Evolutionary conservation across 163 green algal genomes (phyloP).

Genomic region (Chlamydomonas reinhardtii): DNA sequence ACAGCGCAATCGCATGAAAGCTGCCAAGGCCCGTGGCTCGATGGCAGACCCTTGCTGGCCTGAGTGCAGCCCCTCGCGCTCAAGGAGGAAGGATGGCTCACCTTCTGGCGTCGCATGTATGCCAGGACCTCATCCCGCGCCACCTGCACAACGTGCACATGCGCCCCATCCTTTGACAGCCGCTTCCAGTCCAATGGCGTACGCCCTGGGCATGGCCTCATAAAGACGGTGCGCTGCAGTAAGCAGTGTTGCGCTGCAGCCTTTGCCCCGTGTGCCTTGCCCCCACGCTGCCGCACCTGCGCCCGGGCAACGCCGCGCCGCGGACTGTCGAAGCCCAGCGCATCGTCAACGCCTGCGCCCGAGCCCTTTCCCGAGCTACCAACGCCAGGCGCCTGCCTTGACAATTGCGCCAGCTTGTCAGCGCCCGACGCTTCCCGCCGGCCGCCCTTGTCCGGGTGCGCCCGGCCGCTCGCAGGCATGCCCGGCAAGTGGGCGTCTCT

Average conservation of each 20-base stretch:
- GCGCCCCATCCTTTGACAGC: not conserved
- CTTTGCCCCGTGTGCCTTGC: too few relatives aligned
- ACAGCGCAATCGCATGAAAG: too few relatives aligned
- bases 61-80: not conserved
- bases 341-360: not conserved
- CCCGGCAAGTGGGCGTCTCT: conserved; percentile 17
- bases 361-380: too few relatives aligned
- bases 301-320: not conserved
- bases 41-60: too few relatives aligned
- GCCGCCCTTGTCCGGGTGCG: too few relatives aligned
- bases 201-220: too few relatives aligned
- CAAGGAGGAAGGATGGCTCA: not conserved
- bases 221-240: too few relatives aligned
- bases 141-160: conserved; percentile 30
- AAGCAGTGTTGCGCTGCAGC: too few relatives aligned
- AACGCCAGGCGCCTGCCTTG: not conserved
- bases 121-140: conserved; percentile 39
- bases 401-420: conserved; percentile 9
- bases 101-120: conserved; percentile 30
- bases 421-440: not conserved
- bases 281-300: conserved; percentile 11
- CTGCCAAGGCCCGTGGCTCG: too few relatives aligned
- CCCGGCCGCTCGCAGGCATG: not conserved
- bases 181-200: too few relatives aligned
- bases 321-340: conserved; percentile 14